Base-by-base conservation (phyloP, 1,284 basidiomycete genomes). In the Coniferiporia weirii region DNA sequence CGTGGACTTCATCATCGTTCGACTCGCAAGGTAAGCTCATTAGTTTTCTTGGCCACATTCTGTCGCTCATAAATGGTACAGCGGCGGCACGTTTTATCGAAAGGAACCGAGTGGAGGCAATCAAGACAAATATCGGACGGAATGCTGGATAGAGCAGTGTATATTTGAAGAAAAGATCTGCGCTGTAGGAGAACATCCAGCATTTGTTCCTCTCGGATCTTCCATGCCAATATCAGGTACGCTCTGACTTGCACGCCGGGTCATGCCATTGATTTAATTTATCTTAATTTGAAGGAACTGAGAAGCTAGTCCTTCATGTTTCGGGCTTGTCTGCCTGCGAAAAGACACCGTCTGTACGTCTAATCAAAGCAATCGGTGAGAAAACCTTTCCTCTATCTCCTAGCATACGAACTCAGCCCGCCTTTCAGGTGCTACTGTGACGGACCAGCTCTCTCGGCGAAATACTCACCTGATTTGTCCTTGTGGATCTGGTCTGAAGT, bases 91-190 rank as follows among this genome's bases (percentile, higher is more conserved):
- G 60, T 64, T 88, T 9, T 87, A 77, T 64, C 72, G 69, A 4
- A 75, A 78, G 20, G 85, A 87, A 65, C 65, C 69, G 3, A 79
- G 83, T 54, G 71, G 73, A 12, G 34, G 50, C 0, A 66, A 75
- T 62, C 77, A 78, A 45, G 58, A 63, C 0, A 85, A 84, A 65
- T 89, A 84, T 66, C 77, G 90, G 45, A 92, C 89, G 0, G 89
- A 92, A 68, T 92, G 88, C 66, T 92, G 89, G 89, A 74, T 92
- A 0, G 89, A 92, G 69, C 79, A 80, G 54, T 92, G 87, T 64
- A 75, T 91, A 12, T 86, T 80, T 57, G 81, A 84, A 62, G 83
- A 87, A 49, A 77, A 80, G 13, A 72, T 91, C 57, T 86, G 84
- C 67, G 67, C 70, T 17, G 72, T 79, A 0, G 77, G 80, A 1